Percentiles rank a stretch among this genome's conserved stretches.
phyloP scores from a whole-genome alignment of 768 basidiomycete species.

The Psilocybe subaeruginosa region DNA sequence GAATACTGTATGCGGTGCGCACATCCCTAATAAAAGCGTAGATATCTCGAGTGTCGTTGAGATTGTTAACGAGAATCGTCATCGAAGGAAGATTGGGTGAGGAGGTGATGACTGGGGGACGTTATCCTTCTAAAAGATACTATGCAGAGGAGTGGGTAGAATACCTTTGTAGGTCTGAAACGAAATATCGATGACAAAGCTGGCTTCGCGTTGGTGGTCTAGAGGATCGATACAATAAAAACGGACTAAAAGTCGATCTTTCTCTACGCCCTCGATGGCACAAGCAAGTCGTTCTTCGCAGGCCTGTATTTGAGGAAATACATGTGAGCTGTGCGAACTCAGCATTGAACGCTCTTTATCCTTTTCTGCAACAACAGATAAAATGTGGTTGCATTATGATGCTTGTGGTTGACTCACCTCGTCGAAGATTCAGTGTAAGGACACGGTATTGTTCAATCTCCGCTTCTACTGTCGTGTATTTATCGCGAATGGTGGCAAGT shows the following conservation, averaged over 20 bases:
- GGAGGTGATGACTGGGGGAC: constrained; percentile 69
- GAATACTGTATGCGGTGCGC: constrained; percentile 53
- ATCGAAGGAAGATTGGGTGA: constrained; percentile 72
- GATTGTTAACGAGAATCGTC: constrained; percentile 65
- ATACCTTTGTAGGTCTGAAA: constrained; percentile 66
- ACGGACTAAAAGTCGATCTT: constrained; percentile 71
- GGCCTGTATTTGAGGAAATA: constrained; percentile 56
- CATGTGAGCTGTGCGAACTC: constrained; percentile 50
- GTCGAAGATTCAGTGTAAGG: constrained; percentile 59
- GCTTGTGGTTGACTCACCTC: constrained; percentile 47
- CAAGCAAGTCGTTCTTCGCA: constrained; percentile 64
- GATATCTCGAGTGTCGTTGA: constrained; percentile 73
- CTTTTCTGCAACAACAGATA: constrained; percentile 51
- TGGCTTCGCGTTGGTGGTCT: constrained; percentile 66
- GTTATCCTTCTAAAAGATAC: no score
- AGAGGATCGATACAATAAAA: constrained; percentile 67
- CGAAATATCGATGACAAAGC: constrained; percentile 77
- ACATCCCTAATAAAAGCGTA: constrained; percentile 72
- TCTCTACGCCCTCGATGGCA: constrained; percentile 77
- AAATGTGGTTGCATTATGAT: not conserved
- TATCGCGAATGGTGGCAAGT: constrained; percentile 63
- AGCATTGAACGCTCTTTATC: constrained; percentile 64
- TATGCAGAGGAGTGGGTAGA: no score
- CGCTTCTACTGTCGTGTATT: constrained; percentile 55
- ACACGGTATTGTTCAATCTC: constrained; percentile 78